Evolutionary conservation across 116 monocot genomes (phyloP).

Genomic region (Cymodocea nodosa): DNA sequence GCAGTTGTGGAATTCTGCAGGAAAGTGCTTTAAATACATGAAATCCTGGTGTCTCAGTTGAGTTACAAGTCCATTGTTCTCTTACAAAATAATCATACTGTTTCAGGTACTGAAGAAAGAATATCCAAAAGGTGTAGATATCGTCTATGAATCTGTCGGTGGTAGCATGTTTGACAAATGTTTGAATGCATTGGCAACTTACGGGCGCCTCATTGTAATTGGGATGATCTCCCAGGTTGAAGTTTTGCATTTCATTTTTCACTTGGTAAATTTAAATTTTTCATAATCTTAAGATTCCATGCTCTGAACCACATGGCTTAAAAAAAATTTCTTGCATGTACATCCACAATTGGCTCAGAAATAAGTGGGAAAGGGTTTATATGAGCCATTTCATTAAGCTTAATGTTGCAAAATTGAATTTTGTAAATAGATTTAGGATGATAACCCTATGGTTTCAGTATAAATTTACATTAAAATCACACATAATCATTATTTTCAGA

Average conservation of each 20-base stretch:
- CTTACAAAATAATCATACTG: not conserved
- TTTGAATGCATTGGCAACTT: slow-evolving; percentile 75
- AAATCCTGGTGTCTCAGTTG: not conserved
- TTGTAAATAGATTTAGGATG: too few relatives aligned
- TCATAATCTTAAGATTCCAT: not conserved
- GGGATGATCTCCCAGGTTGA: slow-evolving; percentile 98
- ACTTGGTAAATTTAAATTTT: not conserved
- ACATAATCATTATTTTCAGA: too few relatives aligned
- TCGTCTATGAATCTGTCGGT: slow-evolving; percentile 97
- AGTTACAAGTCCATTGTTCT: not conserved
- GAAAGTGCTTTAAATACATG: too few relatives aligned
- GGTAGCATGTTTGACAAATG: slow-evolving; percentile 89
- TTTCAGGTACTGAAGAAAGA: slow-evolving; percentile 82
- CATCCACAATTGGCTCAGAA: too few relatives aligned
- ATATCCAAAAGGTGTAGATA: slow-evolving; percentile 75
- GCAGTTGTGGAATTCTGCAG: too few relatives aligned
- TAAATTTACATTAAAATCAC: too few relatives aligned
- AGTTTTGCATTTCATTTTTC: not conserved
- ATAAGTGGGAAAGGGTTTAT: too few relatives aligned
- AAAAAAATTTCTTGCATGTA: too few relatives aligned
- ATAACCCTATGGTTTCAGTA: too few relatives aligned
- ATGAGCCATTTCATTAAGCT: too few relatives aligned
- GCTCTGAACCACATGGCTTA: too few relatives aligned
- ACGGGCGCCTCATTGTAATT: slow-evolving; percentile 84
- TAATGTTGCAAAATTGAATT: too few relatives aligned